Base-by-base conservation (phyloP, 352 stramenopile species). In the Phytophthora sojae region DNA sequence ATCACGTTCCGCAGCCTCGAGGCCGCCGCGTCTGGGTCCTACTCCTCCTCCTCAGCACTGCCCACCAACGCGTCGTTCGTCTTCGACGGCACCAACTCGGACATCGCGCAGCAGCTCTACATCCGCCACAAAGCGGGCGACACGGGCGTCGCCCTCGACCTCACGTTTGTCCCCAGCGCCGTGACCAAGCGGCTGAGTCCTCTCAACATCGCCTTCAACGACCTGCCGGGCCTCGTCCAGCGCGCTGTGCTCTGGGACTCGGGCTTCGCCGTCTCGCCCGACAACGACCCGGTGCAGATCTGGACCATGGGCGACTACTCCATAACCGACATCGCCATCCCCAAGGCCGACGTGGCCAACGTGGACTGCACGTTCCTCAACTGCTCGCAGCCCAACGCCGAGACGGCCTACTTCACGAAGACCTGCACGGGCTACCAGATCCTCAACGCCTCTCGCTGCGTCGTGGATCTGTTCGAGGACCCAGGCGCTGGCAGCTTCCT, bases 341-440 rank as follows among this genome's bases (percentile, higher is more conserved):
- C 71, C 12, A 55, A 57, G 37, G 9, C 39, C 3, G 52, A 73
- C 6, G 77, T 67, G 25, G 14, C n/a, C 6, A 56, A 45, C 23
- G 61, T 67, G 6, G 67, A 69, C 44, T 83, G 76, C 61, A 58
- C 54, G 0, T 57, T 58, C 32, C 57, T 73, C 37, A 74, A 64
- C 17, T 88, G 80, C 35, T 61, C 39, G 8, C 69, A 82, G 23
- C 80, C 70, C 2, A 66, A 79, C 49, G 57, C 37, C 12, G 42
- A 35, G 9, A 19, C 26, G 1, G 62, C 64, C 6, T 80, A 67
- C 60, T 60, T 57, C 29, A 67, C 69, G 6, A 15, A 75, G 3
- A 81, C 53, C 19, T 87, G 77, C 54, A 78, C 69, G 1, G 78
- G 72, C 12, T 60, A 52, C 0, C 64, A 83, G 60, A 86, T 88